phyloP scores from a whole-genome alignment of 768 basidiomycete genomes.

The Pleurotus pulmonarius region DNA sequence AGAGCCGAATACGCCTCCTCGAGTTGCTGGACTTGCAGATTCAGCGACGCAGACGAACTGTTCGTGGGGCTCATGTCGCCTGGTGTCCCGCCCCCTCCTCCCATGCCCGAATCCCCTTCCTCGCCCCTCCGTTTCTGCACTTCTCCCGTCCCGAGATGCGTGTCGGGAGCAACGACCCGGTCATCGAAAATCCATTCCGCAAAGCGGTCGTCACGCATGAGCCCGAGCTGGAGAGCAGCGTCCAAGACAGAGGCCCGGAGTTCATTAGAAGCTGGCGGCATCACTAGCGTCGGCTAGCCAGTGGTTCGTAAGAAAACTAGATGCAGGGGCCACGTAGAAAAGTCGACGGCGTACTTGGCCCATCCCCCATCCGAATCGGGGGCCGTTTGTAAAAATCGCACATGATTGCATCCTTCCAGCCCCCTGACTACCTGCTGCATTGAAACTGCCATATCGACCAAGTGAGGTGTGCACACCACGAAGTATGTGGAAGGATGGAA shows the following conservation, averaged over 20 bases:
- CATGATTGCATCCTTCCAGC: neutral
- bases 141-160: neutral
- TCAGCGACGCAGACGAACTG: conserved; percentile 3
- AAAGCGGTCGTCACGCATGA: conserved; percentile 25
- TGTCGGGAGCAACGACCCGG: conserved; percentile 1
- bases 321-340: conserved; percentile 2
- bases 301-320: neutral
- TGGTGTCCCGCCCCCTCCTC: neutral
- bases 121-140: neutral
- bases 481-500: too few relatives aligned
- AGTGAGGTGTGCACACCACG: too few relatives aligned
- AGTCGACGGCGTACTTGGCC: neutral
- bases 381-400: neutral
- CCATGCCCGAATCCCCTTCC: neutral
- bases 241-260: conserved; percentile 29
- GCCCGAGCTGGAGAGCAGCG: conserved; percentile 27
- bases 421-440: conserved; percentile 3
- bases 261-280: conserved; percentile 16
- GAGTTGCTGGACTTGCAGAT: neutral
- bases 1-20: conserved; percentile 5
- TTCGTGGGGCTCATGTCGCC: neutral
- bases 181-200: conserved; percentile 31
- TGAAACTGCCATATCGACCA: neutral
- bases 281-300: neutral
- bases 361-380: neutral